Conservation (phyloP, 108 stramenopile species). For the Fragilaria crotonensis region DNA sequence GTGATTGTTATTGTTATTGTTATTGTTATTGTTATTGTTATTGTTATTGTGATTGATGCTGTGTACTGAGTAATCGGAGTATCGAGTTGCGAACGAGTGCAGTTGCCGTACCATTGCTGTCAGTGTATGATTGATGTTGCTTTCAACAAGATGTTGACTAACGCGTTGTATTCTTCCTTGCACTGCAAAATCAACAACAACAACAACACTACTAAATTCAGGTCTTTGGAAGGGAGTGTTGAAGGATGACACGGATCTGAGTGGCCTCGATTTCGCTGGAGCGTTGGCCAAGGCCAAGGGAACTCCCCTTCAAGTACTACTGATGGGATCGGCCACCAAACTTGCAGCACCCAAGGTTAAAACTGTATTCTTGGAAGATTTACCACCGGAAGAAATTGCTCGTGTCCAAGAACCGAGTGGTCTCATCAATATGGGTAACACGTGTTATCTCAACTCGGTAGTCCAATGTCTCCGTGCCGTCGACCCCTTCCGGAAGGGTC, state of each 20-base stretch:
- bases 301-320: constrained; percentile 76
- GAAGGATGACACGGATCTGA: constrained; percentile 85
- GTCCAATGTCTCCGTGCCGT: constrained; percentile 88
- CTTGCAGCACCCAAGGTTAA: constrained; percentile 76
- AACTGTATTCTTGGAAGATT: constrained; percentile 94
- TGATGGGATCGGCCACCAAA: constrained; percentile 95
- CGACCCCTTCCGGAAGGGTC: constrained; percentile 75
- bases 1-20: no score
- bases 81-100: neutral
- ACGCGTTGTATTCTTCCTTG: neutral
- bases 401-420: constrained; percentile 89
- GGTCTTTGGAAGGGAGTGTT: constrained; percentile 92
- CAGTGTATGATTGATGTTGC: constrained; percentile 1
- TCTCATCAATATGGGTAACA: constrained; percentile 96
- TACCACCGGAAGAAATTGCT: constrained; percentile 87
- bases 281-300: constrained; percentile 49
- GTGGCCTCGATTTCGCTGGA: constrained; percentile 36
- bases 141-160: no score
- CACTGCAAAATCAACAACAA: no score
- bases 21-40: no score
- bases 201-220: no score
- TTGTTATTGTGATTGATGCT: no score
- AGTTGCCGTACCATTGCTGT: neutral
- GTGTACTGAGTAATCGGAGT: neutral
- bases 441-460: constrained; percentile 98